A percentile compares a stretch with the other conserved stretches of the same genome.
phyloP scores from a whole-genome alignment of 345 rosid species.

The Ailanthus altissimus region DNA sequence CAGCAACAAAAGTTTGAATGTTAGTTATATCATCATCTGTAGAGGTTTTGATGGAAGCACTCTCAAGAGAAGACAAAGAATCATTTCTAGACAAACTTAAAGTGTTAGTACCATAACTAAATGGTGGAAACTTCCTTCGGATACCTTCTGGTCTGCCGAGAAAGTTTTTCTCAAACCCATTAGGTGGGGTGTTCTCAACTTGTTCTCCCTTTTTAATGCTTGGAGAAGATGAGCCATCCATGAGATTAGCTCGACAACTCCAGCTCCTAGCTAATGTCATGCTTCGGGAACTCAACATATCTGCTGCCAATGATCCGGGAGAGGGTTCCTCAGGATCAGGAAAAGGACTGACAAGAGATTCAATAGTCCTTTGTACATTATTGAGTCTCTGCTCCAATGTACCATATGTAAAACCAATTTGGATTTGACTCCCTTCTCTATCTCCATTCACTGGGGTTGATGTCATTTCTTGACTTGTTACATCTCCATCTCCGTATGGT shows the following conservation, averaged over 20 bases:
- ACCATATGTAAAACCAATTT: slow-evolving; percentile 46
- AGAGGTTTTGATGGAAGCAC: slow-evolving; percentile 59
- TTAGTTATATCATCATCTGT: slow-evolving; percentile 72
- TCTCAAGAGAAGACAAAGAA: slow-evolving; percentile 75
- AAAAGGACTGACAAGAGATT: slow-evolving; percentile 41
- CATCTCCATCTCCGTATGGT: slow-evolving; percentile 29
- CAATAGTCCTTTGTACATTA: slow-evolving; percentile 47
- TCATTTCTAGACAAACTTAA: slow-evolving; percentile 58
- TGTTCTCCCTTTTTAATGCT: slow-evolving; percentile 27
- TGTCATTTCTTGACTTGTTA: slow-evolving; percentile 26
- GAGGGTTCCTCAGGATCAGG: slow-evolving; percentile 40
- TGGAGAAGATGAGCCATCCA: slow-evolving; percentile 42
- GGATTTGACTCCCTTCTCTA: slow-evolving; percentile 37
- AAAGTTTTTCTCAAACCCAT: slow-evolving; percentile 53
- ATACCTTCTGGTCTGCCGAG: slow-evolving; percentile 68
- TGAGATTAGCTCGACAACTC: slow-evolving; percentile 55
- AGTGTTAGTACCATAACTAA: slow-evolving; percentile 37
- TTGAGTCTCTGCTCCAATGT: slow-evolving; percentile 52
- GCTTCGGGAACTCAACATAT: slow-evolving; percentile 52
- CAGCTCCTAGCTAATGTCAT: slow-evolving; percentile 49
- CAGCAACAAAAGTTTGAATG: slow-evolving; percentile 74
- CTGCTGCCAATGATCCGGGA: slow-evolving; percentile 28
- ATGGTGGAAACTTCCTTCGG: slow-evolving; percentile 40
- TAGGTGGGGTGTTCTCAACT: slow-evolving; percentile 64
- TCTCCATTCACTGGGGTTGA: slow-evolving; percentile 37